Evolutionary conservation across 805 yeast species (phyloP).

Genomic region (Nakazawaea ambrosiae): DNA sequence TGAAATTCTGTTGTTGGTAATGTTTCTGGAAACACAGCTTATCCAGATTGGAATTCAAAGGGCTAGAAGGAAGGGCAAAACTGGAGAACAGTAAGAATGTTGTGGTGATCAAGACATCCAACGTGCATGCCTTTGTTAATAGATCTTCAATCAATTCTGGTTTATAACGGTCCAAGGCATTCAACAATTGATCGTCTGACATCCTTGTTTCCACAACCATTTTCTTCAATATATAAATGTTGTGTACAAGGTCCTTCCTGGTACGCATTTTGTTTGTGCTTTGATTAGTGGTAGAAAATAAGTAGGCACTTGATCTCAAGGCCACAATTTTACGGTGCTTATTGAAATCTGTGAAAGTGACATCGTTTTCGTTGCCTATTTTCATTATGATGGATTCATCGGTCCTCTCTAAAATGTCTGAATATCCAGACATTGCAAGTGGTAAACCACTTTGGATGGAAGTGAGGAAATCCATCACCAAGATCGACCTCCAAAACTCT

Average conservation of each 20-base stretch:
- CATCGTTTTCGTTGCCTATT: background rate
- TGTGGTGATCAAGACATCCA: slow-evolving; percentile 4
- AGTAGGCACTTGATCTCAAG: background rate
- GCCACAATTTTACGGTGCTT: slow-evolving; percentile 1
- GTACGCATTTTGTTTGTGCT: slow-evolving; percentile 1
- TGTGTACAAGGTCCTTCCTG: background rate
- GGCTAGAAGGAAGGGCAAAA: slow-evolving; percentile 3
- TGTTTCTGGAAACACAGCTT: background rate
- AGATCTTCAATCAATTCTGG: slow-evolving; percentile 1
- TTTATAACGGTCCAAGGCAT: slow-evolving; percentile 1
- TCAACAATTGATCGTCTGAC: background rate
- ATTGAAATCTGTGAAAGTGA: background rate
- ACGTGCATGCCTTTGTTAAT: background rate
- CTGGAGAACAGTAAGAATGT: slow-evolving; percentile 2
- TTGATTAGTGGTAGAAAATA: slow-evolving; percentile 4
- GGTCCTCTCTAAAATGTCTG: slow-evolving; percentile 1
- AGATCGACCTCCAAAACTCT: slow-evolving; percentile 10
- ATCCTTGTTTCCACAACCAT: slow-evolving; percentile 2
- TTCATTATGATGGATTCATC: slow-evolving; percentile 4
- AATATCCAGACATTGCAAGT: slow-evolving; percentile 8
- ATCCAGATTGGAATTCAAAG: slow-evolving; percentile 7
- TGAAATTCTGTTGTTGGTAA: slow-evolving; percentile 1
- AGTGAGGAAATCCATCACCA: slow-evolving; percentile 4
- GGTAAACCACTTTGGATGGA: slow-evolving; percentile 11
- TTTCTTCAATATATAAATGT: background rate